Percentiles rank a stretch among this genome's conserved stretches.
These are phyloP conservation scores for Tetracladium maxilliforme DNA, from an alignment of 2,329 filamentous ascomycete genomes.

Conservation along the genomic window DNA sequence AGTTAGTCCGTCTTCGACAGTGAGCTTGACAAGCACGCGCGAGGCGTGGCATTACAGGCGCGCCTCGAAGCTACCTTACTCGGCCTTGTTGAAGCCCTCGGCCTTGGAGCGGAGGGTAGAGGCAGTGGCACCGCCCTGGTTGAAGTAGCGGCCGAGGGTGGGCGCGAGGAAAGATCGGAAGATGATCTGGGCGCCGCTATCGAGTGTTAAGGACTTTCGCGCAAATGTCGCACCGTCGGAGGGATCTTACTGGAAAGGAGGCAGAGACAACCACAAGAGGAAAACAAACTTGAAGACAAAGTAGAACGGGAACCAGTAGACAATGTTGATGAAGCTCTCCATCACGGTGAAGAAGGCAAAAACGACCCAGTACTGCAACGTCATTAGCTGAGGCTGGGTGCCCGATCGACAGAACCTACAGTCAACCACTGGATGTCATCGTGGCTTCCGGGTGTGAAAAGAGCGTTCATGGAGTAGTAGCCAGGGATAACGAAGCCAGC, in stretches of 20 bases:
- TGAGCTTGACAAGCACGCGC: no score
- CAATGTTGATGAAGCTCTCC: conserved; percentile 70
- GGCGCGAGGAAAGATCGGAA: conserved; percentile 94
- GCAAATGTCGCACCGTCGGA: conserved; percentile 1
- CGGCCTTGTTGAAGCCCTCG: conserved; percentile 34
- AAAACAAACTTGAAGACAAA: conserved; percentile 99
- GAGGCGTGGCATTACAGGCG: conserved; percentile 4
- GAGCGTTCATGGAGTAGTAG: conserved; percentile 69
- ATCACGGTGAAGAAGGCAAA: conserved; percentile 59
- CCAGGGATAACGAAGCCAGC: conserved; percentile 71
- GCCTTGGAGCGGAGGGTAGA: conserved; percentile 81
- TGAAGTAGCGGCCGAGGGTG: conserved; percentile 86
- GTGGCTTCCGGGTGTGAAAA: conserved; percentile 56
- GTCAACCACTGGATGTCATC: conserved; percentile 76
- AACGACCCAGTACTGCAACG: conserved; percentile 69
- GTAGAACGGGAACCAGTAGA: conserved; percentile 98
- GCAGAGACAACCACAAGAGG: conserved; percentile 94
- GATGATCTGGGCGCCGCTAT: conserved; percentile 83
- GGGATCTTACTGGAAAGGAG: conserved; percentile 73
- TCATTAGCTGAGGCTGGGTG: conserved; percentile 2
- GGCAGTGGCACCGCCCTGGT: conserved; percentile 43
- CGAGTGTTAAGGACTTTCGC: conserved; percentile 9
- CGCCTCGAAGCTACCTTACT: no score
- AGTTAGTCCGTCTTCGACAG: no score
- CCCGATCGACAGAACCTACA: conserved; percentile 27